Percentiles rank a stretch among this genome's conserved stretches.
phyloP scores from a whole-genome alignment of 768 basidiomycete species.

The Lanmaoa rubissima region DNA sequence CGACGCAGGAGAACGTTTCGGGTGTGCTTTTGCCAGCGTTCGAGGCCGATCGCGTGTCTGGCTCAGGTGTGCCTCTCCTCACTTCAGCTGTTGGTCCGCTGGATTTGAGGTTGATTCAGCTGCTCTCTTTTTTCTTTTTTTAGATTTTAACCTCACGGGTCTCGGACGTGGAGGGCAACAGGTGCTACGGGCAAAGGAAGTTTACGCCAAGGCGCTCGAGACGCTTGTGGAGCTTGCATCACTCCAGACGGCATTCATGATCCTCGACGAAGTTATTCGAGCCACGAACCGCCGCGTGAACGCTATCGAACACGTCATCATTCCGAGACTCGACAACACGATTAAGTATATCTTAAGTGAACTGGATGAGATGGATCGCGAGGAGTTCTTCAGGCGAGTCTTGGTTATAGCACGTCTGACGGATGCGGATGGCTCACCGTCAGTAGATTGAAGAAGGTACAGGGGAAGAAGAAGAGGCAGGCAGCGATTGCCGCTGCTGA shows the following conservation, averaged over 20 bases:
- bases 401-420: not conserved
- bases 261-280: slow-evolving; percentile 97
- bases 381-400: slow-evolving; percentile 84
- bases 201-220: slow-evolving; percentile 96
- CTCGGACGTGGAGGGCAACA: slow-evolving; percentile 97
- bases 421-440: slow-evolving; percentile 2
- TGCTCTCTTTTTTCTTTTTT: not conserved
- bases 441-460: slow-evolving; percentile 88
- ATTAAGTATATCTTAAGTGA: slow-evolving; percentile 98
- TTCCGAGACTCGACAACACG: slow-evolving; percentile 94
- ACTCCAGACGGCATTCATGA: slow-evolving; percentile 95
- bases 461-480: slow-evolving; percentile 94
- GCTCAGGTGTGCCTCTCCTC: slow-evolving; percentile 57
- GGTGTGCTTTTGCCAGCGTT: slow-evolving; percentile 96
- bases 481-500: slow-evolving; percentile 44
- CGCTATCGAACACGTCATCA: slow-evolving; percentile 96
- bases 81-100: not conserved
- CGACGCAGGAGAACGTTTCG: slow-evolving; percentile 97
- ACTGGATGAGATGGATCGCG: slow-evolving; percentile 97
- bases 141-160: slow-evolving; percentile 97
- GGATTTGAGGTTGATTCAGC: not conserved
- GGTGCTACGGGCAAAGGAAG: slow-evolving; percentile 91
- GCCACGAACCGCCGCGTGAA: slow-evolving; percentile 99
- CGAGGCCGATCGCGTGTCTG: slow-evolving; percentile 82
- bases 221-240: slow-evolving; percentile 97